Evolutionary conservation across 2,329 filamentous ascomycete genomes (phyloP).

Genomic region (Exserohilum rostratum): DNA sequence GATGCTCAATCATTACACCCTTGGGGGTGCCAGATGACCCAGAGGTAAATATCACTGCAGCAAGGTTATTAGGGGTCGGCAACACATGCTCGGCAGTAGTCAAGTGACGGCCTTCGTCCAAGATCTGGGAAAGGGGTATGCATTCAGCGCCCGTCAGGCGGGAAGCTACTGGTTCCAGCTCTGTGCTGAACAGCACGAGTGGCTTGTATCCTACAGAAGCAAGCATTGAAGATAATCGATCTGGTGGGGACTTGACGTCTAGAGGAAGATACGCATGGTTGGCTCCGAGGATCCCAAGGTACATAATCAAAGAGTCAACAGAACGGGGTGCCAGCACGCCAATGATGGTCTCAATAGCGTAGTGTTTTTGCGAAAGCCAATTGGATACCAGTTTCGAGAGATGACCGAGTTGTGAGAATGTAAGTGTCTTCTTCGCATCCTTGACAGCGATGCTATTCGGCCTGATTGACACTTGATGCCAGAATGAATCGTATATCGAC

Average conservation of each 20-base stretch:
- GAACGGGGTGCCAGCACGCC: slow-evolving; percentile 23
- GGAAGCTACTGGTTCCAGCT: neutral
- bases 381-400: slow-evolving; percentile 8
- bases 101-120: slow-evolving; percentile 34
- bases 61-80: slow-evolving; percentile 45
- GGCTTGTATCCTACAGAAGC: slow-evolving; percentile 54
- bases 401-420: slow-evolving; percentile 13
- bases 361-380: neutral
- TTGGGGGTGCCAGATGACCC: slow-evolving; percentile 54
- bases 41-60: slow-evolving; percentile 65
- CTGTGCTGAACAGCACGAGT: slow-evolving; percentile 41
- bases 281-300: slow-evolving; percentile 51
- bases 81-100: too few relatives aligned
- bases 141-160: neutral
- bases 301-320: slow-evolving; percentile 36
- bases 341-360: slow-evolving; percentile 13
- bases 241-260: slow-evolving; percentile 42
- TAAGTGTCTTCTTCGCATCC: slow-evolving; percentile 9
- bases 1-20: slow-evolving; percentile 66
- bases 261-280: slow-evolving; percentile 48
- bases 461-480: slow-evolving; percentile 1
- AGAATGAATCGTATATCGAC: slow-evolving; percentile 1
- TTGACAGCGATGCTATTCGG: slow-evolving; percentile 11
- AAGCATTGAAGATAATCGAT: slow-evolving; percentile 35
- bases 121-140: slow-evolving; percentile 16